phyloP scores from a whole-genome alignment of 2,329 filamentous ascomycete species.

The Alternaria alternata region DNA sequence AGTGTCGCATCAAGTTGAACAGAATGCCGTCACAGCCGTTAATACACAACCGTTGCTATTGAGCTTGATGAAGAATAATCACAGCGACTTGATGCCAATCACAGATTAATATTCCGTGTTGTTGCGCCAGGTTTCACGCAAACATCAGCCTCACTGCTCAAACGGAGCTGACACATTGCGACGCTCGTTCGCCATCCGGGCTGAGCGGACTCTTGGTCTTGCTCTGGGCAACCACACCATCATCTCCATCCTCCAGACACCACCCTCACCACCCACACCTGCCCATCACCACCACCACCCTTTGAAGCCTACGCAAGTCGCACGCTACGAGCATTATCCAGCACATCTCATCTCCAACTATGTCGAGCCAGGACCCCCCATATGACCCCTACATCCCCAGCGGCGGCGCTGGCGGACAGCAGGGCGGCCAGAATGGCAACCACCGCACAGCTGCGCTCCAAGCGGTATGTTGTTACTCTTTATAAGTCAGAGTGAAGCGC shows the following conservation, averaged over 20 bases:
- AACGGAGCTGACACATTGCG: slow-evolving; percentile 42
- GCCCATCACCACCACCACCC: slow-evolving; percentile 22
- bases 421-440: slow-evolving; percentile 64
- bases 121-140: slow-evolving; percentile 34
- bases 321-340: slow-evolving; percentile 19
- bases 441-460: slow-evolving; percentile 77
- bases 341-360: slow-evolving; percentile 25
- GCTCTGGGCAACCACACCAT: slow-evolving; percentile 23
- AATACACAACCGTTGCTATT: slow-evolving; percentile 9
- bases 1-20: slow-evolving; percentile 13
- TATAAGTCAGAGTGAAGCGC: slow-evolving; percentile 7
- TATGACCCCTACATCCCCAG: slow-evolving; percentile 91
- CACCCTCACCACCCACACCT: slow-evolving; percentile 30
- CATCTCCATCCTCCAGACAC: slow-evolving; percentile 35
- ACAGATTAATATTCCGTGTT: slow-evolving; percentile 15
- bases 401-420: slow-evolving; percentile 60
- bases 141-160: slow-evolving; percentile 43
- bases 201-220: slow-evolving; percentile 23
- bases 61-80: slow-evolving; percentile 8
- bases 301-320: slow-evolving; percentile 27
- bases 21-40: slow-evolving; percentile 14
- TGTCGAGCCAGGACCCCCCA: slow-evolving; percentile 65
- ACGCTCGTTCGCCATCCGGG: slow-evolving; percentile 28
- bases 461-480: slow-evolving; percentile 66
- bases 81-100: not conserved